Evolutionary conservation across 192 early-diverging fungal species (phyloP), one percentile per base, ranked within the genome.

Genomic region (Backusella tuberculispora): DNA sequence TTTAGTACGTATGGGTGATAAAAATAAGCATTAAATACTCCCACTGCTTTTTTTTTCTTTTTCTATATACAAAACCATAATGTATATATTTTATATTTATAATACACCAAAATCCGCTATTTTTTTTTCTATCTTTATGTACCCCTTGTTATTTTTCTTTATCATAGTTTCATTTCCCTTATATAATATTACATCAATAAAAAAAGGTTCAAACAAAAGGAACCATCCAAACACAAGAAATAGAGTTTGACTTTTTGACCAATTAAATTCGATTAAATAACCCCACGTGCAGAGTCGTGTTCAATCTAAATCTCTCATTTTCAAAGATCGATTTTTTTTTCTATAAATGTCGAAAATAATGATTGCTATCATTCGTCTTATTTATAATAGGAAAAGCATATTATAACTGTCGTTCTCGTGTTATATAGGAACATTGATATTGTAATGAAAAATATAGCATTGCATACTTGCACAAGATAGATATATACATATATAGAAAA

Each of bases 1-100:
- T 42, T 17, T 66, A 66, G 65, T 66, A 13, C 65, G 65, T 41
- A 66, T 66, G 65, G 65, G 65, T 66, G 40, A 21, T 42, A 66
- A 66, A 41, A 7, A 9, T 38, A 21, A 66, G 29, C 21, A 56
- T 56, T 56, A 56, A 21, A 3, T 56, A 34, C 29, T 34, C 0
- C 9, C n/a, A 19, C 13, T 50, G 2, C 14, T 0, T 14, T 8
- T 14, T 14, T 46, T 14, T 46, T 46, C 3, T 14, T 34, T 46
- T 46, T 46, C 14, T 46, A 50, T 50, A 50, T 50, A 50, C 48
- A 50, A 50, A 50, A 43, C 0, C 1, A 43, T 43, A 43, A 43
- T 26, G 48, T 56, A 24, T 56, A 56, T 56, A 24, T 24, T 24
- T 56, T 12, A 12, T 56, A 12, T 56, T 50, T 8, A 5, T 17